phyloP scores from a whole-genome alignment of 2,329 filamentous ascomycete species.

The Cryphonectria radicalis region DNA sequence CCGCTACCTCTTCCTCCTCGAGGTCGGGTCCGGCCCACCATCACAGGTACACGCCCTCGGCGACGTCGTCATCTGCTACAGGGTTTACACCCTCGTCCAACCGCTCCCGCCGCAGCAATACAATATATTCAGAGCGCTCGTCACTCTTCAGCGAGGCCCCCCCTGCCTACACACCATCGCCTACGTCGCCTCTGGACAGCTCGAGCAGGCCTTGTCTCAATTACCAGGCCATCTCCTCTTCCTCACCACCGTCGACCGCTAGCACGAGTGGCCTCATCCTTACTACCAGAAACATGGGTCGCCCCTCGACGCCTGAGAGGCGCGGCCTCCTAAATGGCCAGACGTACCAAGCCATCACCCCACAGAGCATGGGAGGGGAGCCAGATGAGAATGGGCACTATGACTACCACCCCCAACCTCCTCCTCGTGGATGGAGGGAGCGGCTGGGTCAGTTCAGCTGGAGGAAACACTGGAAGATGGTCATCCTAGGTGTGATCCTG shows the following conservation, averaged over 20 bases:
- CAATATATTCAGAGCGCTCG: conserved; percentile 40
- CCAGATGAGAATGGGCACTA: conserved; percentile 30
- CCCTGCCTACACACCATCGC: conserved; percentile 54
- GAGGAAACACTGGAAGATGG: conserved; percentile 33
- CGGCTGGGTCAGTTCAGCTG: conserved; percentile 34
- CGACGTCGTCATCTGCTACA: conserved; percentile 11
- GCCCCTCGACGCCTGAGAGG: conserved; percentile 42
- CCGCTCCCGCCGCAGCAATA: conserved; percentile 30
- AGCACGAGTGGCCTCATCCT: neutral
- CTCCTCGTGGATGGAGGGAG: conserved; percentile 33
- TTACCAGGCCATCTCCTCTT: conserved; percentile 50
- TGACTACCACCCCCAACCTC: conserved; percentile 11
- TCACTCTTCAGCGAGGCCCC: conserved; percentile 46
- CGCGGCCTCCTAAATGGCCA: conserved; percentile 46
- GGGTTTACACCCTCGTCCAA: neutral
- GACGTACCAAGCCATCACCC: conserved; percentile 20
- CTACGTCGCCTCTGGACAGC: conserved; percentile 38
- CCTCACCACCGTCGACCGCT: conserved; percentile 22
- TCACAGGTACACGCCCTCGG: neutral
- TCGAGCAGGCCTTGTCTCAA: conserved; percentile 32
- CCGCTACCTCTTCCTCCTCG: neutral
- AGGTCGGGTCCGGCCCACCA: neutral
- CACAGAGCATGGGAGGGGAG: conserved; percentile 45
- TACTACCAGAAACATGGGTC: conserved; percentile 44
- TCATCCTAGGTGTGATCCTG: conserved; percentile 37